Conservation (phyloP, 257 asterid genomes). For the Pogostemon cablin region DNA sequence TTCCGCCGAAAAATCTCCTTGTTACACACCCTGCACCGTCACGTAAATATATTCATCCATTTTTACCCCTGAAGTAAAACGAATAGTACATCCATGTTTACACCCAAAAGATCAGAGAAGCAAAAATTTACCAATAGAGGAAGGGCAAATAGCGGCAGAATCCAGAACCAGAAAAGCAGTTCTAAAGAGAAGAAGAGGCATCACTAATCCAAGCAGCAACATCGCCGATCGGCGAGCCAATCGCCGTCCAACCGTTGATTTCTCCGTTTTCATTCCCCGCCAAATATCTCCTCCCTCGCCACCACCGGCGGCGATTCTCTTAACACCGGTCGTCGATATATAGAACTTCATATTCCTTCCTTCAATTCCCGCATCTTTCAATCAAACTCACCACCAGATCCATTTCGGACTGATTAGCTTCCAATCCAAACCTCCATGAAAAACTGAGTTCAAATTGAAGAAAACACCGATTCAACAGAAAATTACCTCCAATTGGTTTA, state of each 20-base stretch:
- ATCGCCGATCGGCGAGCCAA: conserved; percentile 48
- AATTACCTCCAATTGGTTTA: background rate
- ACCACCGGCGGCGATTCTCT: conserved; percentile 16
- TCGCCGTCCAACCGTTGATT: conserved; percentile 44
- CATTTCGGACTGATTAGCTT: background rate
- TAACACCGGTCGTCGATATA: conserved; percentile 4
- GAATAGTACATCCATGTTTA: conserved; percentile 18
- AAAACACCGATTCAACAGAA: background rate
- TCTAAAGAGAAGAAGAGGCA: conserved; percentile 60
- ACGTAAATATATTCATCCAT: background rate
- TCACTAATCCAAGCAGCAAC: conserved; percentile 50
- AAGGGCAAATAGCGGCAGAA: conserved; percentile 71
- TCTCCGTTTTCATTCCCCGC: conserved; percentile 32
- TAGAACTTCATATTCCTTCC: conserved; percentile 16
- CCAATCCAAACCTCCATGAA: background rate
- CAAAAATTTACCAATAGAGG: conserved; percentile 54
- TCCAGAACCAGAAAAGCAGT: conserved; percentile 66
- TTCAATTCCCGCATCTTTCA: background rate
- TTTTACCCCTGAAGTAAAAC: background rate
- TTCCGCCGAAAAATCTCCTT: conserved; percentile 78
- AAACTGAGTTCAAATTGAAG: background rate
- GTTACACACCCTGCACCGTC: conserved; percentile 58
- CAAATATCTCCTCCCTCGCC: background rate
- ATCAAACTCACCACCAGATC: conserved; percentile 22
- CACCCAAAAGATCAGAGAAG: background rate